A percentile compares a stretch with the other conserved stretches of the same genome.
These are phyloP conservation scores for Irpex lacteus DNA, from an alignment of 1,284 basidiomycete genomes.

Conservation along the genomic window DNA sequence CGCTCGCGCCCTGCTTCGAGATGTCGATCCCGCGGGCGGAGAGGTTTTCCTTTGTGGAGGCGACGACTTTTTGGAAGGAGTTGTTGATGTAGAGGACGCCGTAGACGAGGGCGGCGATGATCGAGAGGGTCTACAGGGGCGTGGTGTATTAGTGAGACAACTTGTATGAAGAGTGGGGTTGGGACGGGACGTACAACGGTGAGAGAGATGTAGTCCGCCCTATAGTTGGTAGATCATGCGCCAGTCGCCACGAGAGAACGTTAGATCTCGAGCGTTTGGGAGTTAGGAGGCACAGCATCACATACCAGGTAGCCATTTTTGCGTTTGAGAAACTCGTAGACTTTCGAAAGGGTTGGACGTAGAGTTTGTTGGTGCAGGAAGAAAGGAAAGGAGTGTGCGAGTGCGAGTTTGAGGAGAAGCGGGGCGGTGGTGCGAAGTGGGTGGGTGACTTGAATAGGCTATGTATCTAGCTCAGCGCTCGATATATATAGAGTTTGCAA, in stretches of 20 bases:
- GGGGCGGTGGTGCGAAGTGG: background rate
- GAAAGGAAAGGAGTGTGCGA: background rate
- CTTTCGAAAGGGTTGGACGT: background rate
- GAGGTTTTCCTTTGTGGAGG: conserved; percentile 11
- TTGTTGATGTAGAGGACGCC: conserved; percentile 13
- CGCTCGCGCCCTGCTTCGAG: conserved; percentile 10
- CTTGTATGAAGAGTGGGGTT: background rate
- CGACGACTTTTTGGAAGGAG: conserved; percentile 6
- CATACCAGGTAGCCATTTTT: conserved; percentile 13
- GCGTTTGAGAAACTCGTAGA: background rate
- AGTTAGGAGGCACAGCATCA: background rate
- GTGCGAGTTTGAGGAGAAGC: background rate
- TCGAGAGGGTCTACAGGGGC: conserved; percentile 8
- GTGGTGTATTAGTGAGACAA: background rate
- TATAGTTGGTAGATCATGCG: background rate
- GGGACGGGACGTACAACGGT: conserved; percentile 8
- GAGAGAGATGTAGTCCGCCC: conserved; percentile 16
- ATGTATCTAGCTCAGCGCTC: background rate
- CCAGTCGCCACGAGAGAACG: background rate
- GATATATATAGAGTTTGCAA: background rate
- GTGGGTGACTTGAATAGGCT: background rate
- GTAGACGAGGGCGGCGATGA: conserved; percentile 14
- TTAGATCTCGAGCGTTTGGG: background rate
- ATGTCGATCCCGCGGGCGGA: conserved; percentile 15
- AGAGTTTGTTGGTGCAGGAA: background rate